Evolutionary conservation across 1,284 basidiomycete genomes (phyloP).

Genomic region (Microbotryum intermedium): DNA sequence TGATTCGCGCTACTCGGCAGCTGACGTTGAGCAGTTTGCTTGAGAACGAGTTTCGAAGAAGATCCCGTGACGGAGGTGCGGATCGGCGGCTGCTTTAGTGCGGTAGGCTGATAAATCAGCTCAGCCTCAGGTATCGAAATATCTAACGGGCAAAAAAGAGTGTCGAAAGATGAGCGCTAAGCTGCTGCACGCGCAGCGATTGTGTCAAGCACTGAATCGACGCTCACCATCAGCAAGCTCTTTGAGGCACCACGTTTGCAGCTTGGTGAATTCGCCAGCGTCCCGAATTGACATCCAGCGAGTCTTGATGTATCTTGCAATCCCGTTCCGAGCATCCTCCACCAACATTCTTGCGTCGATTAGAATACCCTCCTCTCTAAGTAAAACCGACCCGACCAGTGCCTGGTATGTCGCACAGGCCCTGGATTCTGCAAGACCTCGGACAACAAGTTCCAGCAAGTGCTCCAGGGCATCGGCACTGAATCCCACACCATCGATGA

Average conservation of each 20-base stretch:
- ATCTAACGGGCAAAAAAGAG: conserved; percentile 45
- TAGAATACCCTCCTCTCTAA: conserved; percentile 27
- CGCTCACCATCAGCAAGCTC: conserved; percentile 72
- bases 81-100: no score
- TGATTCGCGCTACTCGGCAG: no score
- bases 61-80: no score
- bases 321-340: conserved; percentile 59
- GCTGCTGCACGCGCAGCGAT: no score
- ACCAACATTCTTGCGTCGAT: conserved; percentile 42
- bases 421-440: conserved; percentile 32
- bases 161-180: background rate
- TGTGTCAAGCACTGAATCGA: background rate
- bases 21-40: no score
- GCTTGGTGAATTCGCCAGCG: conserved; percentile 65
- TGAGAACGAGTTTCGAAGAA: no score
- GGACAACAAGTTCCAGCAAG: conserved; percentile 30
- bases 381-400: conserved; percentile 31
- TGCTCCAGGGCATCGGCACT: conserved; percentile 35
- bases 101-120: no score
- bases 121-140: conserved; percentile 38
- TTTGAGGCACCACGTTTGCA: conserved; percentile 77
- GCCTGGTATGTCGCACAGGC: conserved; percentile 39
- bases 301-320: conserved; percentile 48
- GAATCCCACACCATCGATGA: conserved; percentile 37
- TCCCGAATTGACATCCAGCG: conserved; percentile 66